Conservation (phyloP, 305 asterid species). For the Solanum hybrid region DNA sequence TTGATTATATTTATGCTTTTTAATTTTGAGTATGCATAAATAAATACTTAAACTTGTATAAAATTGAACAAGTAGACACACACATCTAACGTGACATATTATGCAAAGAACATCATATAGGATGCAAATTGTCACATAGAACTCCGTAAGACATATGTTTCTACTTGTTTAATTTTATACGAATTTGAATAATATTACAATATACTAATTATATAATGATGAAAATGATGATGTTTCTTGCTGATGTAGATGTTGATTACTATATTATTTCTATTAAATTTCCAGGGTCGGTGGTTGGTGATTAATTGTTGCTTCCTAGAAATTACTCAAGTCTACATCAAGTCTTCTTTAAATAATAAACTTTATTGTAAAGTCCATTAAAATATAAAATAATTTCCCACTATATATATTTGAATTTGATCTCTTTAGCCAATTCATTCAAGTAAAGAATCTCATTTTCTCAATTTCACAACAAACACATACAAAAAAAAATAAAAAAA, state of each 20-base stretch:
- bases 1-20: rapidly evolving
- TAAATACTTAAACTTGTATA: no score
- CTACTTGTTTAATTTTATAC: no score
- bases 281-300: neutral
- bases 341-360: neutral
- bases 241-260: neutral
- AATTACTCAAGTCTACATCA: neutral
- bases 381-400: neutral
- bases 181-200: no score
- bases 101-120: neutral
- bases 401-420: neutral
- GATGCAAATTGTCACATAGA: neutral
- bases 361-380: neutral
- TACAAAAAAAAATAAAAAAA: neutral
- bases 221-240: neutral
- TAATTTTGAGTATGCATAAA: no score
- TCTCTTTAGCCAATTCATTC: neutral
- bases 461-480: neutral
- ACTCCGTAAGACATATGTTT: no score
- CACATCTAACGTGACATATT: no score
- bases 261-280: neutral
- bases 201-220: neutral
- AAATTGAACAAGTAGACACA: neutral
- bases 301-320: neutral
- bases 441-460: neutral